Evolutionary conservation across 371 early-diverging fungal genomes (phyloP).

Genomic region (Mortierella sp.): DNA sequence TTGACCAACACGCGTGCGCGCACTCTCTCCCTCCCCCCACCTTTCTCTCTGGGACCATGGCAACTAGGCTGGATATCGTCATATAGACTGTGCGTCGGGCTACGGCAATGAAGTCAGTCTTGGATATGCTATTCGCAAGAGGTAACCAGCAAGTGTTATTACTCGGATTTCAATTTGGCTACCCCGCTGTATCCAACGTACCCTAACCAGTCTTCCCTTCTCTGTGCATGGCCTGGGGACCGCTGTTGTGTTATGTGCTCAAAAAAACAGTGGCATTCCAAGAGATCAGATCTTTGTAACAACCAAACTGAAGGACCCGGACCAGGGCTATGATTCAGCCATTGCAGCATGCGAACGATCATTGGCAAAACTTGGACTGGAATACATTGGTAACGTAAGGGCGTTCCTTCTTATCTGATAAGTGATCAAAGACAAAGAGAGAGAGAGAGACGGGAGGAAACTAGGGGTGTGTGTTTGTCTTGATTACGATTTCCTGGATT

Average conservation of each 20-base stretch:
- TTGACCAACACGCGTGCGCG: too few relatives aligned
- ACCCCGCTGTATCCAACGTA: too few relatives aligned
- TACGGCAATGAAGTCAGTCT: slow-evolving; percentile 62
- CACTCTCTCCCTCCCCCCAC: not conserved
- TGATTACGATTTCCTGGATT: not conserved
- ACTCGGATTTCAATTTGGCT: too few relatives aligned
- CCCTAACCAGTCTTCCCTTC: too few relatives aligned
- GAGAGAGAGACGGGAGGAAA: too few relatives aligned
- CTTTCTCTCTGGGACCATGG: not conserved
- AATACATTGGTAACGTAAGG: slow-evolving; percentile 72
- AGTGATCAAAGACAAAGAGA: too few relatives aligned
- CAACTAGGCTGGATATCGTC: slow-evolving; percentile 61
- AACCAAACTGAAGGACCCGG: slow-evolving; percentile 69
- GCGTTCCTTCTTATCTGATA: too few relatives aligned
- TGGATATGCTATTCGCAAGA: slow-evolving; percentile 59
- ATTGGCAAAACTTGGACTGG: slow-evolving; percentile 68
- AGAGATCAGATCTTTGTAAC: slow-evolving; percentile 80
- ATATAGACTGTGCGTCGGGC: slow-evolving; percentile 60
- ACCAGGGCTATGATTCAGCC: slow-evolving; percentile 62
- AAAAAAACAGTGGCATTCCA: slow-evolving; percentile 58
- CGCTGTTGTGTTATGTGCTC: too few relatives aligned
- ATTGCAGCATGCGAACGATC: slow-evolving; percentile 64
- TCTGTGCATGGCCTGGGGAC: too few relatives aligned
- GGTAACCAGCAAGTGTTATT: slow-evolving; percentile 48
- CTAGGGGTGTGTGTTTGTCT: not conserved